Percentiles rank a stretch among this genome's conserved stretches.
Conservation (phyloP, 2,329 filamentous ascomycete species). For the Didymosphaeria variabile region DNA sequence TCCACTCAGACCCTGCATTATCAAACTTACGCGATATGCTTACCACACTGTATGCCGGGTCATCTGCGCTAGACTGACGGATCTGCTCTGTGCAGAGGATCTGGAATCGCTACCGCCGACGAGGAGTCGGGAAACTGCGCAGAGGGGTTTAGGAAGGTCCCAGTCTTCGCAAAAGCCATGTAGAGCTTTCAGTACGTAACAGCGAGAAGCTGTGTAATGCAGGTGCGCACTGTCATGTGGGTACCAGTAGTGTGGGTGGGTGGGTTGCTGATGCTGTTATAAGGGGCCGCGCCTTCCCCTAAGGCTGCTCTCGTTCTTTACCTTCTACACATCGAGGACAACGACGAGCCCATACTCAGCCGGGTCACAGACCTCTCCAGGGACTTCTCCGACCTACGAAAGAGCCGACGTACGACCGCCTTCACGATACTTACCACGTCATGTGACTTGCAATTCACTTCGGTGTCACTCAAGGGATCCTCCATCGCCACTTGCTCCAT, state of each 20-base stretch:
- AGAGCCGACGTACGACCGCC: not conserved
- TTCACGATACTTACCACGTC: not conserved
- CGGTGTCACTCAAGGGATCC: not conserved
- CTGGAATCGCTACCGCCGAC: conserved; percentile 12
- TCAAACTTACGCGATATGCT: not conserved
- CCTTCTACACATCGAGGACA: not conserved
- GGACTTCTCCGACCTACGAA: not conserved
- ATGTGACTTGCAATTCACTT: not conserved
- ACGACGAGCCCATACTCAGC: not conserved
- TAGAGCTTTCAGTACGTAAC: conserved; percentile 1
- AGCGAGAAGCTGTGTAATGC: conserved; percentile 10
- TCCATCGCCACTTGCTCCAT: no score
- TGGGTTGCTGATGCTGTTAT: not conserved
- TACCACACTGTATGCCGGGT: conserved; percentile 5
- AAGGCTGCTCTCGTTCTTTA: not conserved
- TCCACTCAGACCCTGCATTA: conserved; percentile 10
- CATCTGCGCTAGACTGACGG: not conserved
- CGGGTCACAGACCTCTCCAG: no score
- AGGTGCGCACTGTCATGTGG: not conserved
- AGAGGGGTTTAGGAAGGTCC: conserved; percentile 3
- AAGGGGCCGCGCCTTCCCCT: not conserved
- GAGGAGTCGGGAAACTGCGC: not conserved
- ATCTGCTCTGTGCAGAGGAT: not conserved
- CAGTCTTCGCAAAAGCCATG: conserved; percentile 2
- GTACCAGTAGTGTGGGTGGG: not conserved